Evolutionary conservation across 352 stramenopile genomes (phyloP).

Genomic region (Saprolegnia diclina): DNA sequence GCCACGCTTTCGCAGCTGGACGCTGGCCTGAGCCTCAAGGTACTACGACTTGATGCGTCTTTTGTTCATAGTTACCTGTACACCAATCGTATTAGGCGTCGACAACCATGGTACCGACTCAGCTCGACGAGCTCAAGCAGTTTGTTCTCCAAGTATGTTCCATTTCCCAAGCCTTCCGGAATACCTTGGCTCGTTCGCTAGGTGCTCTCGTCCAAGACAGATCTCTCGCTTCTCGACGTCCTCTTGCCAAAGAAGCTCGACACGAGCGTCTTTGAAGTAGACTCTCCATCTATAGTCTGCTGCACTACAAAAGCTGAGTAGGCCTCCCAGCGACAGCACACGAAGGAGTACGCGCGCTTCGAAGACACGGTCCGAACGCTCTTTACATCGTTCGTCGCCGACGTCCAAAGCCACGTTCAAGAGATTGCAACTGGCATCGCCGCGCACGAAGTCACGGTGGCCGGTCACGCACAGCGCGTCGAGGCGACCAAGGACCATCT

Average conservation of each 20-base stretch:
- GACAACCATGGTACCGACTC: neutral
- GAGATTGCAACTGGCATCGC: neutral
- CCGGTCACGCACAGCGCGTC: neutral
- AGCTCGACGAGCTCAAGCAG: neutral
- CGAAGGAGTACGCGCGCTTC: neutral
- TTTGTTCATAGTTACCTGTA: no score
- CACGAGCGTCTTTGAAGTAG: conserved; percentile 3
- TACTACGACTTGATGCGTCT: no score
- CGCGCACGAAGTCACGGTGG: neutral
- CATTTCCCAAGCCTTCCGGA: no score
- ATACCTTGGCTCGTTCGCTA: neutral
- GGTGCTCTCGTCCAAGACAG: neutral
- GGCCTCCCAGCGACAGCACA: neutral
- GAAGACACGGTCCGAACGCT: neutral
- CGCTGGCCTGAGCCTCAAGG: conserved; percentile 11
- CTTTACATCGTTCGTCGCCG: neutral
- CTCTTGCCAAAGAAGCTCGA: conserved; percentile 7
- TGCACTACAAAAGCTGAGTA: neutral
- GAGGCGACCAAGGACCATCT: neutral
- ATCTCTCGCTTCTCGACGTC: conserved; percentile 3
- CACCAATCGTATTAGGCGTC: conserved; percentile 7
- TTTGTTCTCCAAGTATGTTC: neutral
- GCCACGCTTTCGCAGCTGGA: conserved; percentile 12
- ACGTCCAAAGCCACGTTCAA: neutral
- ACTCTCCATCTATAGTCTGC: neutral